phyloP scores from a whole-genome alignment of 768 basidiomycete genomes.

The Collybiopsis confluens region DNA sequence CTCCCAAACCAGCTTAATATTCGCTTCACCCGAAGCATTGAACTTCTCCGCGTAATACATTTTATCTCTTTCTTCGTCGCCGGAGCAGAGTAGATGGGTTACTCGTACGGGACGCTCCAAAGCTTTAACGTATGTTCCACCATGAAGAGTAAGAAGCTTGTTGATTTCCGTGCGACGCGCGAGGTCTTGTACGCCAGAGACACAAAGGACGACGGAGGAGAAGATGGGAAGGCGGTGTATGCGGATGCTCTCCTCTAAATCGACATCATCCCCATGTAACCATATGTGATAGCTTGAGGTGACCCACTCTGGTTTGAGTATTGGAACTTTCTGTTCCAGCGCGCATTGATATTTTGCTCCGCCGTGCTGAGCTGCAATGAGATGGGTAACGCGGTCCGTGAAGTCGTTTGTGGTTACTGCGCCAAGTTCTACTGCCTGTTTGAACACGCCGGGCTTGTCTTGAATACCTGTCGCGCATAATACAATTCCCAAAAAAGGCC shows the following conservation, averaged over 20 bases:
- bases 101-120: slow-evolving; percentile 75
- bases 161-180: slow-evolving; percentile 59
- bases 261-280: slow-evolving; percentile 78
- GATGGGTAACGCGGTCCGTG: slow-evolving; percentile 84
- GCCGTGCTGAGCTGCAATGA: slow-evolving; percentile 77
- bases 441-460: slow-evolving; percentile 77
- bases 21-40: slow-evolving; percentile 62
- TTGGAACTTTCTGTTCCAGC: slow-evolving; percentile 75
- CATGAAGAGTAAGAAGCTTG: slow-evolving; percentile 50
- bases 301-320: slow-evolving; percentile 78
- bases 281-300: slow-evolving; percentile 65
- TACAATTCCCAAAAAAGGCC: slow-evolving; percentile 62
- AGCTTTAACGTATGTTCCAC: slow-evolving; percentile 69
- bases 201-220: slow-evolving; percentile 60
- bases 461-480: slow-evolving; percentile 74
- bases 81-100: slow-evolving; percentile 81
- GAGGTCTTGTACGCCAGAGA: slow-evolving; percentile 72
- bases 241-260: slow-evolving; percentile 58
- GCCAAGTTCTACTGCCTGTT: slow-evolving; percentile 77
- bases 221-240: slow-evolving; percentile 71
- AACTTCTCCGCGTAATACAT: slow-evolving; percentile 77
- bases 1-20: slow-evolving; percentile 83
- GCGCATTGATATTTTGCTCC: slow-evolving; percentile 79
- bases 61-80: slow-evolving; percentile 67
- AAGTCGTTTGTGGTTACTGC: slow-evolving; percentile 66